Evolutionary conservation across 78 protist genomes (phyloP).

Genomic region (Reticulomyxa filosa): DNA sequence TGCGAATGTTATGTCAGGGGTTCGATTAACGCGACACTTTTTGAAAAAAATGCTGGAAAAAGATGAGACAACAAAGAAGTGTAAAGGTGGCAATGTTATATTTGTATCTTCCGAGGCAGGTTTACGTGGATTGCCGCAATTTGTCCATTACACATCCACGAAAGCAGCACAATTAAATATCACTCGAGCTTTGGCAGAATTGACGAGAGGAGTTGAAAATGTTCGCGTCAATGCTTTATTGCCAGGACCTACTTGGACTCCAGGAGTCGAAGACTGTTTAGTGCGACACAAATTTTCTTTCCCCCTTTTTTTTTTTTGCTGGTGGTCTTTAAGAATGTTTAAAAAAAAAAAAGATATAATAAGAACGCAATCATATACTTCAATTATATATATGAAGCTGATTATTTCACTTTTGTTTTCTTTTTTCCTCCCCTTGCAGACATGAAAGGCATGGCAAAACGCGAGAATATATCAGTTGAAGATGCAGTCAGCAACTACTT

Average conservation of each 20-base stretch:
- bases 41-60: not conserved
- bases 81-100: not conserved
- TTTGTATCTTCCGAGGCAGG: slow-evolving; percentile 1
- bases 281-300: too few species aligned
- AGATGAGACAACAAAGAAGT: too few species aligned
- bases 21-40: not conserved
- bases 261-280: not conserved
- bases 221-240: not conserved
- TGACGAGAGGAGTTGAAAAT: not conserved
- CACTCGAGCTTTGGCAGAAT: not conserved
- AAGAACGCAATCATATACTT: too few species aligned
- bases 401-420: too few species aligned
- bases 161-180: not conserved
- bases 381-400: too few species aligned
- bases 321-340: too few species aligned
- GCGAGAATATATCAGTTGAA: too few species aligned
- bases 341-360: too few species aligned
- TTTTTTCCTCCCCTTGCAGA: not conserved
- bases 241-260: slow-evolving; percentile 3
- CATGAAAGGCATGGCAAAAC: not conserved
- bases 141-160: slow-evolving; percentile 1
- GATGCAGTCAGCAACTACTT: not conserved
- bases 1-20: not conserved
- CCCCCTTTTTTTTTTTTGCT: too few species aligned
- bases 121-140: not conserved